Evolutionary conservation across 1,284 basidiomycete genomes (phyloP).

Genomic region (Amylostereum chailletii): DNA sequence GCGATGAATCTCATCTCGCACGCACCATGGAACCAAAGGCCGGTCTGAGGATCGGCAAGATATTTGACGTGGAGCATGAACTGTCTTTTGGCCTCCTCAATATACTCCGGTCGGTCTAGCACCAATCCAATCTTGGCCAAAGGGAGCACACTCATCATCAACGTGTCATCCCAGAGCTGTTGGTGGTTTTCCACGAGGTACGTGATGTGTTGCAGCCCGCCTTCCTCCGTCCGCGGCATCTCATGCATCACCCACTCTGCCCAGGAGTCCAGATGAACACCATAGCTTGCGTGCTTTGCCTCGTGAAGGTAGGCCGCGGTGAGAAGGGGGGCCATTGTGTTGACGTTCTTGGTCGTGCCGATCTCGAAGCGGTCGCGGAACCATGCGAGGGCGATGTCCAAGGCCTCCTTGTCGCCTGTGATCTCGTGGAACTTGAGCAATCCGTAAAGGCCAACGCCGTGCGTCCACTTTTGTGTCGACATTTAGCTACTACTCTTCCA

Average conservation of each 20-base stretch:
- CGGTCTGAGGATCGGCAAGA: conserved; percentile 38
- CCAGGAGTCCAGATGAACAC: conserved; percentile 48
- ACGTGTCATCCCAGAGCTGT: conserved; percentile 60
- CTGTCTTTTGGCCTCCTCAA: conserved; percentile 55
- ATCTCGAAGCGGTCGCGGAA: conserved; percentile 45
- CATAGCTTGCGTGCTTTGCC: conserved; percentile 29
- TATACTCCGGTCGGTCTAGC: conserved; percentile 41
- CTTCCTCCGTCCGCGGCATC: conserved; percentile 48
- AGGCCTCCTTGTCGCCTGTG: conserved; percentile 31
- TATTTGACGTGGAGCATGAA: conserved; percentile 49
- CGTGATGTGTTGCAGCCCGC: conserved; percentile 55
- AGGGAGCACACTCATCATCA: conserved; percentile 60
- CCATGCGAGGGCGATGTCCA: conserved; percentile 46
- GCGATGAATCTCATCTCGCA: conserved; percentile 8
- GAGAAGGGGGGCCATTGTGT: conserved; percentile 58
- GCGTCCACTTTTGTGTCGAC: conserved; percentile 38
- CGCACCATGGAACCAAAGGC: conserved; percentile 49
- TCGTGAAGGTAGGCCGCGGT: conserved; percentile 48
- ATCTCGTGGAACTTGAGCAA: conserved; percentile 36
- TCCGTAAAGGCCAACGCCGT: conserved; percentile 45
- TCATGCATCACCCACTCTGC: conserved; percentile 60
- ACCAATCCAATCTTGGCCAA: conserved; percentile 56
- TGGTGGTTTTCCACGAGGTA: conserved; percentile 45
- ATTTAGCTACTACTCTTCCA: background rate
- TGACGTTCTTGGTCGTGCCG: conserved; percentile 61